These are phyloP conservation scores for Phycomyces blakesleeanus DNA, from an alignment of 192 early-diverging fungal species.

Conservation along the genomic window DNA sequence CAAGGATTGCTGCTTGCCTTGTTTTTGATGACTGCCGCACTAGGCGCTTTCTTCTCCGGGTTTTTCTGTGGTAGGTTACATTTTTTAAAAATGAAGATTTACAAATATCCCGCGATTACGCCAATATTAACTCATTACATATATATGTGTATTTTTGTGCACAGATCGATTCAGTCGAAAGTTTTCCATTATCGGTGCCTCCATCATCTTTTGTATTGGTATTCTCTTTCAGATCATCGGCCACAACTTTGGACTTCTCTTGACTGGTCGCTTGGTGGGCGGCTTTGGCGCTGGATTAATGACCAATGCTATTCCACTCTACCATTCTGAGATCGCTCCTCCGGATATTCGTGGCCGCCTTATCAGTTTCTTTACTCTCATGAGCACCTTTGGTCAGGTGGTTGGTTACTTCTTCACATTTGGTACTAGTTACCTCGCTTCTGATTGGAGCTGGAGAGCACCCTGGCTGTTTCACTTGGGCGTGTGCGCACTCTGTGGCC, in stretches of 20 bases:
- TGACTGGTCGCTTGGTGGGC: slow-evolving; percentile 25
- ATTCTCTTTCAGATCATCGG: slow-evolving; percentile 66
- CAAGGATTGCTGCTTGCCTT: slow-evolving; percentile 31
- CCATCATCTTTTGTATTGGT: slow-evolving; percentile 67
- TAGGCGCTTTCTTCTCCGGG: slow-evolving; percentile 30
- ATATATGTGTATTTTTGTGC: neutral
- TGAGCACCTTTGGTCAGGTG: slow-evolving; percentile 81
- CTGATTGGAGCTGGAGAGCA: slow-evolving; percentile 66
- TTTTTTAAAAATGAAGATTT: no score
- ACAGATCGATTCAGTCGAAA: slow-evolving; percentile 56
- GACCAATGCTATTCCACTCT: slow-evolving; percentile 33
- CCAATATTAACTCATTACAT: neutral
- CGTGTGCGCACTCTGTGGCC: slow-evolving; percentile 40
- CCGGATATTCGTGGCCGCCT: slow-evolving; percentile 86
- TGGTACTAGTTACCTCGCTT: slow-evolving; percentile 39
- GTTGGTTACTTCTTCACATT: slow-evolving; percentile 50
- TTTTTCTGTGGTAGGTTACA: slow-evolving; percentile 20
- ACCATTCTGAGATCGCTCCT: slow-evolving; percentile 57
- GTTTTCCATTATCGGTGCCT: slow-evolving; percentile 59
- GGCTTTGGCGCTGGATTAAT: slow-evolving; percentile 33
- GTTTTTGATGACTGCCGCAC: slow-evolving; percentile 30
- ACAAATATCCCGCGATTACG: neutral
- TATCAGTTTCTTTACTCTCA: slow-evolving; percentile 80
- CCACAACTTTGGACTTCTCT: slow-evolving; percentile 37
- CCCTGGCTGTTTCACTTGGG: slow-evolving; percentile 79